These are phyloP conservation scores for Trypanosoma platydactyli DNA, from an alignment of 208 protist genomes.

Conservation along the genomic window DNA sequence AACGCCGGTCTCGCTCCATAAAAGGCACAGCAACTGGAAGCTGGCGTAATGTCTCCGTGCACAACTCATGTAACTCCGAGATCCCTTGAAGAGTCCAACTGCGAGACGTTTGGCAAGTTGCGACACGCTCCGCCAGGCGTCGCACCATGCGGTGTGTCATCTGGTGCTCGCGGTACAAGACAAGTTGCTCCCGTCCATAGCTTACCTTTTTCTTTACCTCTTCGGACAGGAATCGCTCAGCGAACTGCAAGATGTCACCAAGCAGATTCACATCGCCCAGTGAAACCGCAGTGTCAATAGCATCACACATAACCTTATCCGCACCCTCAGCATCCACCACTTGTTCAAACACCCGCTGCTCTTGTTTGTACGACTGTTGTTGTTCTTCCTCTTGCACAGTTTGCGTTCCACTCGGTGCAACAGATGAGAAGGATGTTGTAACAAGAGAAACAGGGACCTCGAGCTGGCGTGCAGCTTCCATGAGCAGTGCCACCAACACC, in stretches of 20 bases:
- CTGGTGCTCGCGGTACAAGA: not conserved
- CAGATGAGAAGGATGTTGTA: not conserved
- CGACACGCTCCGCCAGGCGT: slow-evolving; percentile 10
- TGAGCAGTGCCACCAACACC: slow-evolving; percentile 8
- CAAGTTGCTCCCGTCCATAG: slow-evolving; percentile 16
- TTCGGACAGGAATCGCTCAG: not conserved
- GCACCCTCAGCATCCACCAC: not conserved
- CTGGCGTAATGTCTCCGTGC: slow-evolving; percentile 1
- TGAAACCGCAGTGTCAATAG: slow-evolving; percentile 9
- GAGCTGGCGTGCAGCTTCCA: slow-evolving; percentile 23
- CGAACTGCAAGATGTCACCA: slow-evolving; percentile 1
- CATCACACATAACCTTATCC: not conserved
- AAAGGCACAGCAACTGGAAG: slow-evolving; percentile 15
- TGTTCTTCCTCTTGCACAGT: not conserved
- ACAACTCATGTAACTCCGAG: slow-evolving; percentile 1
- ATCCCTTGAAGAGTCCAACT: slow-evolving; percentile 22
- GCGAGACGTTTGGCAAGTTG: slow-evolving; percentile 1
- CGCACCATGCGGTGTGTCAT: not conserved
- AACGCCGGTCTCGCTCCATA: slow-evolving; percentile 3
- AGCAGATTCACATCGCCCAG: slow-evolving; percentile 14
- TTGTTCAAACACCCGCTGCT: not conserved
- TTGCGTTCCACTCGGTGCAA: not conserved
- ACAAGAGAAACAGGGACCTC: slow-evolving; percentile 14
- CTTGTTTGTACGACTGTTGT: not conserved
- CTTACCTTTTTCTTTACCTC: not conserved